Evolutionary conservation across 169 alveolate species (phyloP).

Genomic region (Perkinsus marinus): DNA sequence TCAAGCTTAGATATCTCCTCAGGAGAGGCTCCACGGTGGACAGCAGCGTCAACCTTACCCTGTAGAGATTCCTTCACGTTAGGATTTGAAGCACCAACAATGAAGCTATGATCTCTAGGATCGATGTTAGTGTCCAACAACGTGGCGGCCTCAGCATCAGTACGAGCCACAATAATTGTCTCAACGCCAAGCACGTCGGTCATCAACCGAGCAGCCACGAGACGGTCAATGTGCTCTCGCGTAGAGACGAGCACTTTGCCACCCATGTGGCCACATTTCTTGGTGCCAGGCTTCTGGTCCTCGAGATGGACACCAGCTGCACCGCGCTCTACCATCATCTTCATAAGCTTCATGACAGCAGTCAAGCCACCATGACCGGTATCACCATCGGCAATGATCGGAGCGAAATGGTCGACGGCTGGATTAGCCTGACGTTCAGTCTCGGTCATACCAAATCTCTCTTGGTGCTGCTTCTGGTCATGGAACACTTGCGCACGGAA

Average conservation of each 20-base stretch:
- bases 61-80: conserved; percentile 1
- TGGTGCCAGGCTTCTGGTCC: conserved; percentile 60
- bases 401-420: conserved; percentile 46
- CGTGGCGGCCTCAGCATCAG: conserved; percentile 58
- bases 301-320: conserved; percentile 68
- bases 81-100: conserved; percentile 46
- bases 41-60: background rate
- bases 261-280: conserved; percentile 72
- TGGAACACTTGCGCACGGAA: conserved; percentile 50
- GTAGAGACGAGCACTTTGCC: conserved; percentile 61
- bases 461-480: conserved; percentile 46
- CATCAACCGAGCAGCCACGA: conserved; percentile 52
- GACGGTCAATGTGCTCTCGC: conserved; percentile 44
- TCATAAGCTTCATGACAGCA: conserved; percentile 49
- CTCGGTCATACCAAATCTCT: conserved; percentile 17
- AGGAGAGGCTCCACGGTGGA: background rate
- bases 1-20: background rate
- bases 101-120: conserved; percentile 51
- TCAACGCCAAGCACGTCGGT: conserved; percentile 56
- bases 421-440: background rate
- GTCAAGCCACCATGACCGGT: conserved; percentile 69
- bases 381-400: conserved; percentile 66
- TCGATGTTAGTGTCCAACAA: conserved; percentile 53
- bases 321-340: conserved; percentile 61
- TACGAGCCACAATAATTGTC: conserved; percentile 51